Percentiles rank a stretch among this genome's conserved stretches.
These are phyloP conservation scores for Kwoniella sp. DNA, from an alignment of 768 basidiomycete species.

Conservation along the genomic window DNA sequence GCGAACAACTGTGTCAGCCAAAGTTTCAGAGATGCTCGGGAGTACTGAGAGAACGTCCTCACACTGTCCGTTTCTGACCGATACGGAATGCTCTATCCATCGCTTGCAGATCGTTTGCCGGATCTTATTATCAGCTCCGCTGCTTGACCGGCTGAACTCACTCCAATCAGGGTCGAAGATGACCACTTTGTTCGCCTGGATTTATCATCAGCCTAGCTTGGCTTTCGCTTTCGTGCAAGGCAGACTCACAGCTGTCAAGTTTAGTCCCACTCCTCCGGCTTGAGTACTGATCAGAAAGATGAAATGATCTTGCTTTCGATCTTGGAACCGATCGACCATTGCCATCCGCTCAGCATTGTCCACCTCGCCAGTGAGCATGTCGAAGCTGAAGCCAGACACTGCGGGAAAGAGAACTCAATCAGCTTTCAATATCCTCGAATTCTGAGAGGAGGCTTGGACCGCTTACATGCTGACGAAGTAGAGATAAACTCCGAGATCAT, in stretches of 20 bases:
- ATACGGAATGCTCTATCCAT: conserved; percentile 57
- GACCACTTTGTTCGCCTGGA: conserved; percentile 79
- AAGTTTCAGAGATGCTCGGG: background rate
- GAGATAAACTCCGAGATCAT: conserved; percentile 77
- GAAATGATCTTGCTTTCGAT: conserved; percentile 67
- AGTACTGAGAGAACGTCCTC: conserved; percentile 2
- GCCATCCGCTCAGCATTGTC: conserved; percentile 73
- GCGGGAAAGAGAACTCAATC: background rate
- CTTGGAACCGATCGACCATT: conserved; percentile 80
- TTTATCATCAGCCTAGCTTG: background rate
- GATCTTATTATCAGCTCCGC: conserved; percentile 63
- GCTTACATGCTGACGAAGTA: conserved; percentile 31
- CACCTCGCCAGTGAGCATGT: conserved; percentile 79
- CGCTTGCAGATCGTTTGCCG: conserved; percentile 81
- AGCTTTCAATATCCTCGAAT: too few relatives aligned
- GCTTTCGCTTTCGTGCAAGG: background rate
- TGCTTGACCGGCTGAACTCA: conserved; percentile 57
- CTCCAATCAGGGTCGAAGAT: conserved; percentile 97
- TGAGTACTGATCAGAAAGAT: conserved; percentile 87
- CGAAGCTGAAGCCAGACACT: conserved; percentile 58
- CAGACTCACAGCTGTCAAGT: conserved; percentile 69
- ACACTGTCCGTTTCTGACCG: conserved; percentile 54
- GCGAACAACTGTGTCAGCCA: background rate
- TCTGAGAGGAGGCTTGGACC: conserved; percentile 4
- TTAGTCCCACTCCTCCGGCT: conserved; percentile 88